These are phyloP conservation scores for Lasiodiplodia gonubiensis DNA, from an alignment of 2,329 filamentous ascomycete species.

Conservation along the genomic window DNA sequence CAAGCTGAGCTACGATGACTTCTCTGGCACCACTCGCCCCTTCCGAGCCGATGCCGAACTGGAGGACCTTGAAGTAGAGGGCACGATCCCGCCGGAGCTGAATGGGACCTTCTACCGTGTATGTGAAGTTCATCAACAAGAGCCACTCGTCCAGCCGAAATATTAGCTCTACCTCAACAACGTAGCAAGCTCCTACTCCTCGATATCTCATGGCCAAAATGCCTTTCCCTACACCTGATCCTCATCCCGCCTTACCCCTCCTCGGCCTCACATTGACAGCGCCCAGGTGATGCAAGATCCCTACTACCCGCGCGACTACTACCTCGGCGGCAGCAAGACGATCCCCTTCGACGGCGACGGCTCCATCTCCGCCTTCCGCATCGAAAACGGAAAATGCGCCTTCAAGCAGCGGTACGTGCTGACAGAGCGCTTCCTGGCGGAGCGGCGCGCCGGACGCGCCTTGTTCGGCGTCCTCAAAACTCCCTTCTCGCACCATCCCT, in stretches of 20 bases:
- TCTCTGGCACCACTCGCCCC: slow-evolving; percentile 7
- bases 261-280: too few relatives aligned
- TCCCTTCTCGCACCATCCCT: slow-evolving; percentile 35
- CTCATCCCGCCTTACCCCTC: too few relatives aligned
- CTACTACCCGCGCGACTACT: slow-evolving; percentile 41
- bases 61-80: slow-evolving; percentile 18
- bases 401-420: slow-evolving; percentile 42
- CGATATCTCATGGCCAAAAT: too few relatives aligned
- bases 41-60: slow-evolving; percentile 6
- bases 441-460: slow-evolving; percentile 32
- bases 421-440: slow-evolving; percentile 39
- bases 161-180: too few relatives aligned
- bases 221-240: too few relatives aligned
- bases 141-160: too few relatives aligned
- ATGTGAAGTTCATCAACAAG: too few relatives aligned
- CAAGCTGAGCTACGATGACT: slow-evolving; percentile 10
- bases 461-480: slow-evolving; percentile 30
- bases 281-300: slow-evolving; percentile 62
- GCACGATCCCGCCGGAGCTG: slow-evolving; percentile 32
- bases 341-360: slow-evolving; percentile 44
- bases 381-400: slow-evolving; percentile 38
- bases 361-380: slow-evolving; percentile 39
- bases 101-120: slow-evolving; percentile 36
- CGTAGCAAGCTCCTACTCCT: too few relatives aligned
- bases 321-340: slow-evolving; percentile 37